A percentile compares a stretch with the other conserved stretches of the same genome.
These are phyloP conservation scores for Cyphellophora attinorum DNA, from an alignment of 2,329 filamentous ascomycete genomes.

Conservation along the genomic window DNA sequence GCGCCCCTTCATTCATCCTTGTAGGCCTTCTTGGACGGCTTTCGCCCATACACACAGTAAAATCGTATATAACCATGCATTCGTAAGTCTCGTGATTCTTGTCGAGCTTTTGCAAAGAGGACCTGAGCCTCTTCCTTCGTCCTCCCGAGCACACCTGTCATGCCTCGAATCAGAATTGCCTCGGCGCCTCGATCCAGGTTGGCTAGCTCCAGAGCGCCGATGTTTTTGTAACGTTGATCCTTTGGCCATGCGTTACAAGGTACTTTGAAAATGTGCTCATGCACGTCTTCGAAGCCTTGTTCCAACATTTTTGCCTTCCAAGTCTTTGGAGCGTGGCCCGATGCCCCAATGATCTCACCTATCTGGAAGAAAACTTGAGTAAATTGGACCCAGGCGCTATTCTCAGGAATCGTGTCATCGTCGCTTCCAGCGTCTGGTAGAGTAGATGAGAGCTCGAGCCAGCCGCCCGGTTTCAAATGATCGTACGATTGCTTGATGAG, in stretches of 20 bases:
- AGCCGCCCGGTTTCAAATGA: slow-evolving; percentile 22
- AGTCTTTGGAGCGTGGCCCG: slow-evolving; percentile 2
- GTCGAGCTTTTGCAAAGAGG: neutral
- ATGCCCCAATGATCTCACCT: slow-evolving; percentile 7
- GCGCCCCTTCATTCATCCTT: neutral
- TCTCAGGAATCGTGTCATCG: slow-evolving; percentile 15
- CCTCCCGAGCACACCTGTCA: neutral
- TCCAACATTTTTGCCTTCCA: slow-evolving; percentile 2
- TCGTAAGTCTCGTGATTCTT: neutral
- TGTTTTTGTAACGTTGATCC: slow-evolving; percentile 16
- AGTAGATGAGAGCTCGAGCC: slow-evolving; percentile 19
- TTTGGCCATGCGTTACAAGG: slow-evolving; percentile 19
- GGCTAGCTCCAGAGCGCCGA: slow-evolving; percentile 10
- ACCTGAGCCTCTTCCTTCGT: neutral
- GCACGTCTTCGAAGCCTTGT: slow-evolving; percentile 17
- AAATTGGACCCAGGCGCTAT: slow-evolving; percentile 1
- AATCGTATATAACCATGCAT: slow-evolving; percentile 1
- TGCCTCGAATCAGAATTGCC: neutral
- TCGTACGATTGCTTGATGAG: slow-evolving; percentile 15
- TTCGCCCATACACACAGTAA: neutral
- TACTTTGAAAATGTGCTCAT: slow-evolving; percentile 16
- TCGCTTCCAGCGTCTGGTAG: slow-evolving; percentile 16
- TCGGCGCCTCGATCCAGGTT: slow-evolving; percentile 4
- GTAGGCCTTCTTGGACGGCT: neutral
- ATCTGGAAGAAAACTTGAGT: slow-evolving; percentile 6